Base-by-base conservation (phyloP, 371 early-diverging fungal genomes). In the Fennellomyces sp. region DNA sequence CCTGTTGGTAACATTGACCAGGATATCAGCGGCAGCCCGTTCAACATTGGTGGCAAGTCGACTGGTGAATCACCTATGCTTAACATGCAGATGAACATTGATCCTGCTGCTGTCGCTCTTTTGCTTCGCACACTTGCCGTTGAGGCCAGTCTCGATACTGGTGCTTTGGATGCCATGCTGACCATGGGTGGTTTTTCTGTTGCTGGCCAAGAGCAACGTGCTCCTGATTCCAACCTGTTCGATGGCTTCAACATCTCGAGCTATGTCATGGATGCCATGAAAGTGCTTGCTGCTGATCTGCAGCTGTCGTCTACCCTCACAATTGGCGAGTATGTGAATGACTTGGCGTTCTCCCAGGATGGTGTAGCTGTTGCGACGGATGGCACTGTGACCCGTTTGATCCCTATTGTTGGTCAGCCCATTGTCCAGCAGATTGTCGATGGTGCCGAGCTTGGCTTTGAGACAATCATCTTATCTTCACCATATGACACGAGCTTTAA, bases 401-500 rank as follows among this genome's bases (percentile, higher is more conserved):
- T n/a, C n/a, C n/a, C n/a, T n/a, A n/a, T n/a, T n/a, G n/a, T n/a
- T 39, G 83, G 81, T 6, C 78, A 75, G 13, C 80, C 78, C 23
- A 78, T 83, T 62, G 82, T 78, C 21, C 83, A 83, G 38, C 58
- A 65, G 45, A 66, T 84, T 19, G 80, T 87, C 42, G 74, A 81
- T 52, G 64, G 58, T 30, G 64, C 78, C 60, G 61, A 11, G 23
- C 74, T 88, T 59, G 65, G 73, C 1, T 75, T 88, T 59, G 61
- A 62, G 35, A 71, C 78, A 15, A 59, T 75, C 26, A 42, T 64
- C 26, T 69, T 88, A 62, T 80, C 83, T 7, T 68, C 72, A 21
- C 70, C 79, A 21, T 69, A 76, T 2, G 71, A 80, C 13, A 61
- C 62, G 23, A 59, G 62, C 17, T 82, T 84, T 73, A 76, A 71